Percentiles rank a stretch among this genome's conserved stretches.
phyloP scores from a whole-genome alignment of 2,329 filamentous ascomycete species.

The Hirsutella minnesotensis region DNA sequence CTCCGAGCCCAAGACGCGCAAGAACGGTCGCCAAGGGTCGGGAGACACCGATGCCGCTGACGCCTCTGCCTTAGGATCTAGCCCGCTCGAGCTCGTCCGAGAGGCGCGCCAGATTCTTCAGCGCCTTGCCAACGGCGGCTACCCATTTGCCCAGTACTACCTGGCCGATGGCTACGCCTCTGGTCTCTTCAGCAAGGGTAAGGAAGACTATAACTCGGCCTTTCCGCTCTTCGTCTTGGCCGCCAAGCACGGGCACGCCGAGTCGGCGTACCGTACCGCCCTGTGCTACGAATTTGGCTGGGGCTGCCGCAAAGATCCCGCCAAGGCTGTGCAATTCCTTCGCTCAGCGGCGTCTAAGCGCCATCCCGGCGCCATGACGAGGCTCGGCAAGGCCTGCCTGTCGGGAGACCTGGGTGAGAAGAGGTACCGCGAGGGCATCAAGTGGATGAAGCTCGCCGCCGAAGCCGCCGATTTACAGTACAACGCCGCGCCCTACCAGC shows the following conservation, averaged over 20 bases:
- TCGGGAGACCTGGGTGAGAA: conserved; percentile 80
- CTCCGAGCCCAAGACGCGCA: conserved; percentile 32
- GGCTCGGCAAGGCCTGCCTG: conserved; percentile 82
- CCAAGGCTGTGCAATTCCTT: conserved; percentile 89
- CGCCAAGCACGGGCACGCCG: conserved; percentile 92
- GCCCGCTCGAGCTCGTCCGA: conserved; percentile 58
- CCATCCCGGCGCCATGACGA: conserved; percentile 88
- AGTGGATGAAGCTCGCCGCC: conserved; percentile 89
- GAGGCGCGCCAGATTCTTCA: conserved; percentile 88
- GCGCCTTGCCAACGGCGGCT: conserved; percentile 72
- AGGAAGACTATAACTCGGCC: conserved; percentile 80
- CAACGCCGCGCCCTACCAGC: conserved; percentile 83
- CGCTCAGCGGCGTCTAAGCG: conserved; percentile 83
- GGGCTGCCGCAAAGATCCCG: conserved; percentile 81
- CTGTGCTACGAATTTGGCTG: conserved; percentile 97
- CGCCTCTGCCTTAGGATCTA: conserved; percentile 32
- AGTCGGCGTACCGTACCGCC: conserved; percentile 86
- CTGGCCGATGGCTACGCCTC: conserved; percentile 89
- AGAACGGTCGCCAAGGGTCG: conserved; percentile 32
- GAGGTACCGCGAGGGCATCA: conserved; percentile 80
- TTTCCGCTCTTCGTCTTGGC: conserved; percentile 89
- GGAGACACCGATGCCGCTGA: conserved; percentile 35
- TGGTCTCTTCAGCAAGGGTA: conserved; percentile 88
- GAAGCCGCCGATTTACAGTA: conserved; percentile 88
- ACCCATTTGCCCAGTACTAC: conserved; percentile 97